phyloP scores from a whole-genome alignment of 2,329 filamentous ascomycete species.

The Eutypella sp. region DNA sequence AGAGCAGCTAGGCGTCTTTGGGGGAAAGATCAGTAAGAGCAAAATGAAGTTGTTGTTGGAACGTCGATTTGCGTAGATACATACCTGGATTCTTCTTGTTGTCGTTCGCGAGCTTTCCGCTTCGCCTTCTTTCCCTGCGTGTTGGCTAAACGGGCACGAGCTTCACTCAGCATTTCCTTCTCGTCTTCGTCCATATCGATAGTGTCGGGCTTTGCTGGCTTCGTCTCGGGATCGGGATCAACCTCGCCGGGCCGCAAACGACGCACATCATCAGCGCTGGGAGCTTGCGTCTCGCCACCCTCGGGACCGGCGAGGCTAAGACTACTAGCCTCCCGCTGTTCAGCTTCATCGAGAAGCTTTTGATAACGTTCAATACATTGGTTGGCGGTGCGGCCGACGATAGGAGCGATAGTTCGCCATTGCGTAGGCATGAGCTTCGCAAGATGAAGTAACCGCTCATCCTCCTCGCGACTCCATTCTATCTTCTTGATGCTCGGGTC shows the following conservation, averaged over 20 bases:
- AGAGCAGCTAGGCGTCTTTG: conserved; percentile 71
- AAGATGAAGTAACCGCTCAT: conserved; percentile 92
- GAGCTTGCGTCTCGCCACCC: conserved; percentile 80
- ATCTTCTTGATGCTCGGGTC: conserved; percentile 98
- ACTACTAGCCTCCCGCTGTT: conserved; percentile 76
- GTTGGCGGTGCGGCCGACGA: conserved; percentile 92
- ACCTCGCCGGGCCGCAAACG: conserved; percentile 86
- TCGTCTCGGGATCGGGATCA: conserved; percentile 95
- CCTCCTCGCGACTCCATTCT: conserved; percentile 98
- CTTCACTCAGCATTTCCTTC: conserved; percentile 98
- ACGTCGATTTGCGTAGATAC: too few species aligned
- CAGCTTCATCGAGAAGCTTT: conserved; percentile 91
- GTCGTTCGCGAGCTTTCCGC: conserved; percentile 89
- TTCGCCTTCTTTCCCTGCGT: conserved; percentile 99
- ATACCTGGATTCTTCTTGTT: conserved; percentile 78
- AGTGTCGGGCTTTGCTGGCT: conserved; percentile 90
- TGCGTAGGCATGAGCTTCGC: conserved; percentile 99
- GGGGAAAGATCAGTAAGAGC: background rate
- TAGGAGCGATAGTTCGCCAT: conserved; percentile 97
- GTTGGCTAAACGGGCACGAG: conserved; percentile 90
- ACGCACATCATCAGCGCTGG: conserved; percentile 87
- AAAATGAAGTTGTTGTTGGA: background rate
- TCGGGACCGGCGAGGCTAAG: conserved; percentile 80
- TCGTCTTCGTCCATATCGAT: conserved; percentile 98
- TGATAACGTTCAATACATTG: conserved; percentile 97